A percentile compares a stretch with the other conserved stretches of the same genome.
Evolutionary conservation across 805 yeast genomes (phyloP).

Genomic region (Saccharomycopsis javanensis): DNA sequence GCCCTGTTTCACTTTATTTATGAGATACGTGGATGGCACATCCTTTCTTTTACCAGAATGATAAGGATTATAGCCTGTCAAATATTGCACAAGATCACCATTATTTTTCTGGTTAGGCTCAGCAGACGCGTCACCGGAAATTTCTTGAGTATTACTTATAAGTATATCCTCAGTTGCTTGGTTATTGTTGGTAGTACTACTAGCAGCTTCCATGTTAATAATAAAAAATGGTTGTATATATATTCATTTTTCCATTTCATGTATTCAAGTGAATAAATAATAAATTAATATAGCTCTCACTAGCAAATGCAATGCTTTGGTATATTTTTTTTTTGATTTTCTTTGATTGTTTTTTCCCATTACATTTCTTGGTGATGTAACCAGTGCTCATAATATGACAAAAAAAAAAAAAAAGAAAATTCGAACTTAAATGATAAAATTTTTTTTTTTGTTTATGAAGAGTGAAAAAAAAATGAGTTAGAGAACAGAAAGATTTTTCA

Average conservation of each 20-base stretch:
- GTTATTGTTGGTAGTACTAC: background rate
- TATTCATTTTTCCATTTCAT: background rate
- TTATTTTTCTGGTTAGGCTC: too few relatives aligned
- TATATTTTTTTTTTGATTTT: background rate
- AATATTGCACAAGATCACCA: background rate
- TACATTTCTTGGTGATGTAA: background rate
- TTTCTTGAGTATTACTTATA: background rate
- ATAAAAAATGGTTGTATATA: background rate
- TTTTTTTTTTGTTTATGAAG: too few relatives aligned
- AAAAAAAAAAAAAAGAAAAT: too few relatives aligned
- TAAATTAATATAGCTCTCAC: background rate
- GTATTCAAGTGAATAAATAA: background rate
- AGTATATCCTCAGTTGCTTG: background rate
- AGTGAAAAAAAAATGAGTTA: background rate
- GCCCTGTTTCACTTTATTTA: slow-evolving; percentile 49
- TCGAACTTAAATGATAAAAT: background rate
- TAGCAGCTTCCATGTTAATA: background rate
- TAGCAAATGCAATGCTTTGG: background rate
- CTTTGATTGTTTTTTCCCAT: background rate
- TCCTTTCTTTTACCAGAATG: slow-evolving; percentile 63
- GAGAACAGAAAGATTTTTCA: background rate
- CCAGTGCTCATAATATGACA: background rate
- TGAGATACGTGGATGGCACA: slow-evolving; percentile 58
- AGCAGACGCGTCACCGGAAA: background rate
- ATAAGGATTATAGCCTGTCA: slow-evolving; percentile 14